Percentiles rank a stretch among this genome's conserved stretches.
Evolutionary conservation across 768 basidiomycete species (phyloP).

Genomic region (Termitomyces sp.): DNA sequence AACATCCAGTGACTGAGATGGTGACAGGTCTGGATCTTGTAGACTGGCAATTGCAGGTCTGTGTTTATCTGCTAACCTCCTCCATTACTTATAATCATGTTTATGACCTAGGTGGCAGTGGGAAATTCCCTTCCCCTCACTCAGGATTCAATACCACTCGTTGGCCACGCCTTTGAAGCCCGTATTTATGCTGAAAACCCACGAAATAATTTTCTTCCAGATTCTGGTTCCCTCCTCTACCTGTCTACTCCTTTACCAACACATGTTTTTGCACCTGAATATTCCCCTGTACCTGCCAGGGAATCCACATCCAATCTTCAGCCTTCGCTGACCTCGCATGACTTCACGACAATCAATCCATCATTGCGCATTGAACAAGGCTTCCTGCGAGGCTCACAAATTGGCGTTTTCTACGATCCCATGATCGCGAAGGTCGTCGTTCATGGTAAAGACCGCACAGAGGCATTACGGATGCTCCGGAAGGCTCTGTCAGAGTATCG

Average conservation of each 20-base stretch:
- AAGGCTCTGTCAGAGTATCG: constrained; percentile 84
- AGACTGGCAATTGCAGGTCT: constrained; percentile 88
- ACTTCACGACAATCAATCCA: constrained; percentile 37
- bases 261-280: constrained; percentile 55
- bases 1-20: constrained; percentile 95
- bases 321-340: constrained; percentile 25
- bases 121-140: constrained; percentile 79
- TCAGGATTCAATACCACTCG: constrained; percentile 77
- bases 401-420: constrained; percentile 87
- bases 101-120: constrained; percentile 60
- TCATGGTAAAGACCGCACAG: constrained; percentile 77
- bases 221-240: constrained; percentile 79
- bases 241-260: constrained; percentile 78
- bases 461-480: constrained; percentile 76
- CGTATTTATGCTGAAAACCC: constrained; percentile 96
- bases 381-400: constrained; percentile 72
- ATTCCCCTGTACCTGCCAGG: constrained; percentile 21
- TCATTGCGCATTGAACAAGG: constrained; percentile 88
- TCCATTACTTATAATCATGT: not conserved
- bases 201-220: constrained; percentile 88
- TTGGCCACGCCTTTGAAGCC: constrained; percentile 92
- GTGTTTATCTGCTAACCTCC: not conserved
- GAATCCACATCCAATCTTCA: constrained; percentile 22
- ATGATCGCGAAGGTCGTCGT: constrained; percentile 93
- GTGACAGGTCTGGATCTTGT: constrained; percentile 92